Evolutionary conservation across 1,139 yeast genomes (phyloP), one percentile per base, ranked within the genome.

Genomic region (Nakaseomyces bracarensis): DNA sequence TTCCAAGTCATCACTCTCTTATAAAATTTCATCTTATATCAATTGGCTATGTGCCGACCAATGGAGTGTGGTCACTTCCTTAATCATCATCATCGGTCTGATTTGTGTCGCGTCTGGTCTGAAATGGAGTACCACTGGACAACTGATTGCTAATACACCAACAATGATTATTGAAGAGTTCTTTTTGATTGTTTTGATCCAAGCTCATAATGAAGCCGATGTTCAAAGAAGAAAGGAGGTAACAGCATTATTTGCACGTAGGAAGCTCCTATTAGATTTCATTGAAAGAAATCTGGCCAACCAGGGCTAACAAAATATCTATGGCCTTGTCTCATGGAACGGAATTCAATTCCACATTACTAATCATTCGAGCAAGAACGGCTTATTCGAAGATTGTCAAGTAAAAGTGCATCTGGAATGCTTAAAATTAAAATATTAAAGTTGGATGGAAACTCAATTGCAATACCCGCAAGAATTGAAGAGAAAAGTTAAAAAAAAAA

Each of bases 111-210:
- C 68, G 19, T 53, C 60, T 14, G 59, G 50, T 16, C 39, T 66
- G 50, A 48, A 45, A 36, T 66, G 68, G 68, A 60, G 59, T 30
- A 58, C 59, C 3, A 63, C 66, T 9, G 70, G 65, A 18, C 70
- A 66, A 48, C 49, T 65, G 36, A 46, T 65, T 36, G 58, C 60
- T 16, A 65, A 65, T 44, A 63, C 67, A 1, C 69, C 69, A 31
- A 64, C 69, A 0, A 65, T 64, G 68, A 64, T 65, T 48, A 62
- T 65, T 28, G 69, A 65, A 47, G 67, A 61, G 11, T 65, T 65
- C 42, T 64, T 65, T 46, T 38, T 65, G 39, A 50, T 65, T 26
- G 63, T 65, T 28, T 48, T 65, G 25, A 44, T 65, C 18, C 67
- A 64, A 40, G 67, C 68, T 3, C 68, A 65, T 45, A 57, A 58